Evolutionary conservation across 441 rosid species (phyloP).

Genomic region (Arabidopsis lyrata): DNA sequence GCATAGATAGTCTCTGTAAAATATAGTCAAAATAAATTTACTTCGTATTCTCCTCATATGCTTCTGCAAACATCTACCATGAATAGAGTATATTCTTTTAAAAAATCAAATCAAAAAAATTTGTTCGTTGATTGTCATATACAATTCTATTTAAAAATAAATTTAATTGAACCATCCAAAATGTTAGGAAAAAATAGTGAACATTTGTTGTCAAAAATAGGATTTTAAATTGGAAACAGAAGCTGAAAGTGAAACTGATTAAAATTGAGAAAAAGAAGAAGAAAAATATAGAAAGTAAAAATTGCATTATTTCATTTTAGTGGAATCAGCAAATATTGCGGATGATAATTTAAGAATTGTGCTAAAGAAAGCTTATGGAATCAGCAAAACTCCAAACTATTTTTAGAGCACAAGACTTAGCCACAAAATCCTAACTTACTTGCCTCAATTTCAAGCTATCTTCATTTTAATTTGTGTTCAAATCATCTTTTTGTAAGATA

Average conservation of each 20-base stretch:
- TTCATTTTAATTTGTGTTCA: conserved; percentile 19
- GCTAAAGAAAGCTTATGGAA: conserved; percentile 21
- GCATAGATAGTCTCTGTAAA: background rate
- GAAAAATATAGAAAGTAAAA: background rate
- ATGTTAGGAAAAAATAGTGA: background rate
- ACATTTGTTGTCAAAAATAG: background rate
- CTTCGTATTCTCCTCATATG: background rate
- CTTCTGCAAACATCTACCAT: background rate
- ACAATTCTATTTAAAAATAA: background rate
- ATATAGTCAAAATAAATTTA: background rate
- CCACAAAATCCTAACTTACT: conserved; percentile 30
- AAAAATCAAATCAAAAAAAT: background rate
- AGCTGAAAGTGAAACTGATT: background rate
- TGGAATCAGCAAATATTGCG: conserved; percentile 35
- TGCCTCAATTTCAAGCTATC: conserved; percentile 24
- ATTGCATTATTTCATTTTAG: conserved; percentile 4
- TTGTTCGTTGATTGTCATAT: background rate
- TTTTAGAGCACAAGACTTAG: conserved; percentile 31
- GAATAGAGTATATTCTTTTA: background rate
- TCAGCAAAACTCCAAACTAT: conserved; percentile 31
- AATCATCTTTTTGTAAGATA: background rate
- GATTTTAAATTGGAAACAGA: background rate
- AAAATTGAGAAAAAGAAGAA: background rate
- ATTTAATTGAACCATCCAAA: background rate
- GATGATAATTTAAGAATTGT: background rate